Percentiles rank a stretch among this genome's conserved stretches.
Conservation (phyloP, 306 rosid genomes). For the Sesbania bispinosa region DNA sequence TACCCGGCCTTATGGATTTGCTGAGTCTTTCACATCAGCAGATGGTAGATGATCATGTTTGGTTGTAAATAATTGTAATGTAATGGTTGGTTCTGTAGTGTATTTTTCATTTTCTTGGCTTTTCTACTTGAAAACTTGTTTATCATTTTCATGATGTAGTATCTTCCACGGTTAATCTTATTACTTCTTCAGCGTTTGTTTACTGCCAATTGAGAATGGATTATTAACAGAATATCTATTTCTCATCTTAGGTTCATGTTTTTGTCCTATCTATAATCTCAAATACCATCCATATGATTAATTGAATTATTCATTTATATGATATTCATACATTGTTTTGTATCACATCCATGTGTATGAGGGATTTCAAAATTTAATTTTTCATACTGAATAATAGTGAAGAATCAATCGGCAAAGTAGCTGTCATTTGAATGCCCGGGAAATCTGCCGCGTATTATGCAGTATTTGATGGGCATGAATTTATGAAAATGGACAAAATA, state of each 20-base stretch:
- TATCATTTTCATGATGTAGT: slow-evolving; percentile 23
- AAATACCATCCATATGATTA: no score
- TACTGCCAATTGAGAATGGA: not conserved
- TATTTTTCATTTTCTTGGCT: slow-evolving; percentile 28
- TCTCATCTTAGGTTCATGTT: not conserved
- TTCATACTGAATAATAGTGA: no score
- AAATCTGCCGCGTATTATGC: not conserved
- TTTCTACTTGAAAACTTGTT: slow-evolving; percentile 19
- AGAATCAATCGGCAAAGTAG: not conserved
- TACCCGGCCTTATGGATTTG: slow-evolving; percentile 68
- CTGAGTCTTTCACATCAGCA: slow-evolving; percentile 74
- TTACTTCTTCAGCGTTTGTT: not conserved
- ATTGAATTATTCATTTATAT: no score
- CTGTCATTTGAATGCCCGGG: not conserved
- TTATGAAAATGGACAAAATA: not conserved
- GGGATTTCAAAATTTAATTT: no score
- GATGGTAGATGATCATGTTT: slow-evolving; percentile 61
- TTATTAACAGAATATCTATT: not conserved
- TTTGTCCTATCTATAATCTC: not conserved
- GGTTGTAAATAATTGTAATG: slow-evolving; percentile 41
- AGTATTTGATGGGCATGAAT: not conserved
- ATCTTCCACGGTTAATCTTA: slow-evolving; percentile 28
- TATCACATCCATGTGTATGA: no score
- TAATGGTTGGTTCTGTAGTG: slow-evolving; percentile 25
- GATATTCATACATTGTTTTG: no score